phyloP scores from a whole-genome alignment of 306 rosid genomes.

The Vicia sativa region DNA sequence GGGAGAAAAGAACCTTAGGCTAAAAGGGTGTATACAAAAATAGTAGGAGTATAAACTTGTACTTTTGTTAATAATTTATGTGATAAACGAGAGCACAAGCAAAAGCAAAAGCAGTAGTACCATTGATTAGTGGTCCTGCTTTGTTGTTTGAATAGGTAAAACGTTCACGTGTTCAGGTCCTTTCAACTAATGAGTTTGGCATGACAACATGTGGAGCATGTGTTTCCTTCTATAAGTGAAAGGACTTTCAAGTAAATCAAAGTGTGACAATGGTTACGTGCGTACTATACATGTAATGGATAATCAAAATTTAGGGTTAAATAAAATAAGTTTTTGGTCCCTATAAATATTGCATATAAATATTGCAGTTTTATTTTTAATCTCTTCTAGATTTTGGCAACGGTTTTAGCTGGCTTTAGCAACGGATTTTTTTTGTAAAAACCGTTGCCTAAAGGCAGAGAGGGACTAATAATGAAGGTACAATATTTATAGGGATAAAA shows the following conservation, averaged over 20 bases:
- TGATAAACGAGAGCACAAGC: background rate
- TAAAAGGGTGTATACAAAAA: background rate
- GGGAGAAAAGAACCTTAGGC: slow-evolving; percentile 24
- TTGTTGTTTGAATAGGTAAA: slow-evolving; percentile 35
- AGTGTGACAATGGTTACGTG: background rate
- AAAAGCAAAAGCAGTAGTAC: background rate
- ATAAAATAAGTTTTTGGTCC: no score
- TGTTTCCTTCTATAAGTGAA: slow-evolving; percentile 37
- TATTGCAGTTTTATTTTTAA: no score
- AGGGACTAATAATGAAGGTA: no score
- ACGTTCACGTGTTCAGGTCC: slow-evolving; percentile 46
- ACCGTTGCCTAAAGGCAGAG: no score
- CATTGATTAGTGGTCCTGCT: slow-evolving; percentile 30
- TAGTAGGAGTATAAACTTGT: background rate
- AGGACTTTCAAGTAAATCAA: background rate
- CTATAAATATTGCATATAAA: no score
- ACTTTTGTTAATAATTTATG: background rate
- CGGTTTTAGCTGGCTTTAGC: no score
- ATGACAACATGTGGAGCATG: slow-evolving; percentile 59
- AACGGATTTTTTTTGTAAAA: no score
- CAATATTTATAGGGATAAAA: no score
- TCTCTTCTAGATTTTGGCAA: no score
- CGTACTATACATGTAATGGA: no score
- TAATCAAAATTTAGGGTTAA: no score
- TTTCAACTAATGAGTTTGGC: slow-evolving; percentile 39